Base-by-base conservation (phyloP, 2,329 filamentous ascomycete genomes). In the Albophoma yamanashiensis region DNA sequence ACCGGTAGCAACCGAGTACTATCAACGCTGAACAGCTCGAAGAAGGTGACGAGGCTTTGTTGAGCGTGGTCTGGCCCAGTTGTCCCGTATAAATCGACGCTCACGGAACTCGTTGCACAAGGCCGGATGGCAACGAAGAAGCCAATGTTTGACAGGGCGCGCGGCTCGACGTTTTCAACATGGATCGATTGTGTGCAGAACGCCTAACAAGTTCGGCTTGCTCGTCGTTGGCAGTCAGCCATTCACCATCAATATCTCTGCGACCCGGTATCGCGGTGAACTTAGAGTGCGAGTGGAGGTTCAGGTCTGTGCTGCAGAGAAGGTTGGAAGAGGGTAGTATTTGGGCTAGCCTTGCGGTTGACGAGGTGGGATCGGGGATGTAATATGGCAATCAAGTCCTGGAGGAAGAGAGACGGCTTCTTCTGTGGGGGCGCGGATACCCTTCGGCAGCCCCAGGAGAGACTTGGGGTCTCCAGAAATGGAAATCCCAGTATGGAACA, bases 281-380 rank as follows among this genome's bases (percentile, higher is more conserved):
- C 20, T 36, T 52, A 52, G 47, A 22, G 31, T 36, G 50, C 31
- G 31, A 20, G 50, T 36, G 20, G 20, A 36, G 27, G 50, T 53
- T 34, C 50, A 5, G 50, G 31, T n/a, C n/a, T 36, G 50, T 17
- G 31, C 17, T 53, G 50, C 27, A 22, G 31, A 36, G 17, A 55
- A 55, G 38, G 53, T 62, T 59, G 62, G 62, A 58, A 36, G 50
- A 34, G 62, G 60, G 61, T 62, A 40, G 60, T 58, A 60, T 60
- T 50, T 63, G 61, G 58, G 25, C 58, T 62, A 63, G 60, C 57
- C 60, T 58, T 56, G 55, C 56, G 60, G 60, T 62, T 60, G 60
- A 62, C 62, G 60, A 60, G 53, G 62, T 62, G 53, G 62, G 56
- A 62, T 62, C 58, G 45, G 59, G 56, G 60, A 63, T 62, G 62